Base-by-base conservation (phyloP, 2,329 filamentous ascomycete genomes). In the Rutstroemia sp. region DNA sequence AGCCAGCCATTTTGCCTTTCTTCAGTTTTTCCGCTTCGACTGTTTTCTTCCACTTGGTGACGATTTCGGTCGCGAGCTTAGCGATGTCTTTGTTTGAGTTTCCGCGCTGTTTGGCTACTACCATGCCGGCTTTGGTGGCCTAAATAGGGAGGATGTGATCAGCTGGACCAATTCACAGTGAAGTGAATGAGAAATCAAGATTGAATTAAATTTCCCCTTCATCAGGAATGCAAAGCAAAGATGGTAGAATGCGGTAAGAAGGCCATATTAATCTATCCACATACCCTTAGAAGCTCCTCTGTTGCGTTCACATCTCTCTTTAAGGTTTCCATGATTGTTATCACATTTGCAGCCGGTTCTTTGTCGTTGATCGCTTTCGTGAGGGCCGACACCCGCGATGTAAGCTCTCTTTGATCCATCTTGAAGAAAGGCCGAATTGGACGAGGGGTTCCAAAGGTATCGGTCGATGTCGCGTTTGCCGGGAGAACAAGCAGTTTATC, bases 81-180 rank as follows among this genome's bases (percentile, higher is more conserved):
- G 86, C 84, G 64, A 97, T 87, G 45, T 92, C 84, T 71, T 89
- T 91, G 76, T 95, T 87, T 57, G 84, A 72, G 71, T 95, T 91
- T 59, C 87, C 73, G 54, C 84, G 79, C 51, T 86, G 82, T 70
- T 91, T 92, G 71, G 92, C 92, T 61, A 97, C 88, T 51, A 87
- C 84, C 63, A 96, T 86, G 65, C 94, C 94, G 51, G 95, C 92
- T 65, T 87, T 88, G n/a, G 92, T 97, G 44, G 87, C 79, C 84
- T 87, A 40, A 8, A 40, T 40, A 40, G 56, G 16, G 48, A 19
- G 52, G 25, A 44, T 46, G 42, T 23, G 9, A 52, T 62, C 42
- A 63, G 54, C 57, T n/a, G 56, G 49, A 27, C 23, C 23, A n/a
- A 27, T 52, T 27, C 39, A 19, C 25, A 9, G 27, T 30, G 8